Evolutionary conservation across 2,329 filamentous ascomycete species (phyloP).

Genomic region (Cryphonectria japonica): DNA sequence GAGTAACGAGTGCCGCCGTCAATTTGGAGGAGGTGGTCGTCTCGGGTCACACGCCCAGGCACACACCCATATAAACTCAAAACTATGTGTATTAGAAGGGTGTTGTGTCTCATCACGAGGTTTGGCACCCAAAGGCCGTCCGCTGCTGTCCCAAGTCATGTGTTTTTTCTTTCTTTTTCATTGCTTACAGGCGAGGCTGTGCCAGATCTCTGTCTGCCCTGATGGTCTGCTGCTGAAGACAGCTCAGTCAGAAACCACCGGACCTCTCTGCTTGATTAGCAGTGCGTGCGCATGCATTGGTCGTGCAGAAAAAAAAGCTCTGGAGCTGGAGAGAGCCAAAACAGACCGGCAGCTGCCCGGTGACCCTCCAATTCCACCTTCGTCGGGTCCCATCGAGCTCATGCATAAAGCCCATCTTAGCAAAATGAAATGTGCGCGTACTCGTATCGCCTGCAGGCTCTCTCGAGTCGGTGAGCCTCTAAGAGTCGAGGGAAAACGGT

Average conservation of each 20-base stretch:
- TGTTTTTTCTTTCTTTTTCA: not conserved
- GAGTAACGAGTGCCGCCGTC: slow-evolving; percentile 8
- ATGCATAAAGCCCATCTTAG: slow-evolving; percentile 1
- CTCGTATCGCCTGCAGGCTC: slow-evolving; percentile 7
- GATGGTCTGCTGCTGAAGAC: not conserved
- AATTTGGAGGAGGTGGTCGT: slow-evolving; percentile 5
- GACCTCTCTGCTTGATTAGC: not conserved
- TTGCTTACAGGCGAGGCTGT: not conserved
- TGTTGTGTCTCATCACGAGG: not conserved
- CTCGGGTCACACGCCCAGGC: not conserved
- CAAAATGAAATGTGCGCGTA: not conserved
- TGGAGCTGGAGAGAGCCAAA: not conserved
- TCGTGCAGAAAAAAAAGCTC: not conserved
- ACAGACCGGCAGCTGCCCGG: not conserved
- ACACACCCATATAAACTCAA: not conserved
- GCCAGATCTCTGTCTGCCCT: not conserved
- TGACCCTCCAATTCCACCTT: not conserved
- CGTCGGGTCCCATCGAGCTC: slow-evolving; percentile 3
- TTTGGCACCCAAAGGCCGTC: not conserved
- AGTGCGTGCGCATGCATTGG: not conserved
- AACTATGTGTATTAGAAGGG: not conserved
- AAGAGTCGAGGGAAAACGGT: not conserved
- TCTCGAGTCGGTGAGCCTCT: slow-evolving; percentile 5
- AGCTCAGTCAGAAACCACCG: not conserved
- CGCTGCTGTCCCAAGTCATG: slow-evolving; percentile 2